Base-by-base conservation (phyloP, 495 filamentous ascomycete genomes). In the Annulohypoxylon stygium region DNA sequence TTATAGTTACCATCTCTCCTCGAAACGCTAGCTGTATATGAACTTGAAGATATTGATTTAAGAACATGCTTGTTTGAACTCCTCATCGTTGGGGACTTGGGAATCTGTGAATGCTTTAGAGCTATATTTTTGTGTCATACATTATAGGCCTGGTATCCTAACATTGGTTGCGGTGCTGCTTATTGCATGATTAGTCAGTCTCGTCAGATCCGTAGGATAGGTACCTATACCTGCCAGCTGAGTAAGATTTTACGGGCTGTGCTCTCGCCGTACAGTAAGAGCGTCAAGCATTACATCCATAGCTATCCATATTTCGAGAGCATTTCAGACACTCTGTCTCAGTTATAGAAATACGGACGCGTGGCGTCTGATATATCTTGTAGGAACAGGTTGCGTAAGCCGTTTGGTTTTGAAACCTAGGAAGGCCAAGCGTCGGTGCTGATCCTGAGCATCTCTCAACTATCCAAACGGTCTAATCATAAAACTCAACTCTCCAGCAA, bases 1-100 rank as follows among this genome's bases (percentile, higher is more conserved):
- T 69, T 70, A 69, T 54, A 26, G 48, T 39, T 39, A 39, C 16
- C 16, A 69, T 69, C 37, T 66, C 23, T 45, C n/a, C 26, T 65
- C 50, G 36, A 25, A 39, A 57, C 57, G 64, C 64, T 7, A 47
- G 70, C 12, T 48, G 39, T 60, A 61, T 54, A 55, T 61, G 39
- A 61, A 18, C 50, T 30, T 20, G 48, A 26, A 47, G 43, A 47
- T 9, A 47, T 20, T 47, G 8, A 16, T 8, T 18, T 18, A 47
- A 16, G 43, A 47, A 47, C 20, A 16, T 47, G 18, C n/a, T 20
- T 50, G 7, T 20, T 25, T 50, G 30, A 50, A n/a, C 4, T 50
- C 0, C 47, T 50, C 8, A 1, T 20, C 20, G 18, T 11, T 50
- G 9, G 47, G 14, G 5, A 10, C 4, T 25, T 50, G 3, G 20